A percentile compares a stretch with the other conserved stretches of the same genome.
Evolutionary conservation across 495 filamentous ascomycete species (phyloP).

Genomic region (Penicillium verhagenii): DNA sequence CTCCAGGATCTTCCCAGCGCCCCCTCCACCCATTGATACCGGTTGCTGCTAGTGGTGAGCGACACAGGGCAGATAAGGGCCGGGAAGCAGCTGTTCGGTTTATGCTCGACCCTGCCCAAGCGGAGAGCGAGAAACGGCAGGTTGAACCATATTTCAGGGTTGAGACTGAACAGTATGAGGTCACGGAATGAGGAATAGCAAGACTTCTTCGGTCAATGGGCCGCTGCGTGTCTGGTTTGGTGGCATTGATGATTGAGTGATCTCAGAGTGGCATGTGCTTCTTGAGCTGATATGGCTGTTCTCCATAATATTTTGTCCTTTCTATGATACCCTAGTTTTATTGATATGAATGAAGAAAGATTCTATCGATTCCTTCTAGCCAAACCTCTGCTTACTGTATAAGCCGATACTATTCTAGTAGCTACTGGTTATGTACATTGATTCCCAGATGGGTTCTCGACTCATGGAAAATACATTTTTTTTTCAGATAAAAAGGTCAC

Average conservation of each 20-base stretch:
- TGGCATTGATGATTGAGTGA: background rate
- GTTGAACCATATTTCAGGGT: constrained; percentile 69
- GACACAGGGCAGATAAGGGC: constrained; percentile 50
- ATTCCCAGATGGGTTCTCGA: too few species aligned
- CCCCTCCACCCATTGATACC: constrained; percentile 33
- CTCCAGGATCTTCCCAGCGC: constrained; percentile 4
- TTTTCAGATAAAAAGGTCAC: constrained; percentile 4
- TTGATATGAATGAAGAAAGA: background rate
- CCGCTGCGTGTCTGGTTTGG: too few species aligned
- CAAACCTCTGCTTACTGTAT: background rate
- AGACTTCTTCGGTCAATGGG: too few species aligned
- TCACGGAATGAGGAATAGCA: constrained; percentile 25
- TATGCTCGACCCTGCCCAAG: constrained; percentile 79
- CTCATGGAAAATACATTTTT: background rate
- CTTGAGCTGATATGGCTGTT: background rate
- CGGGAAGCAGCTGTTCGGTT: constrained; percentile 82
- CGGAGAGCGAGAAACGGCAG: constrained; percentile 63
- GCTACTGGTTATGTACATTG: too few species aligned
- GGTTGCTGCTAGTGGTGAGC: constrained; percentile 44
- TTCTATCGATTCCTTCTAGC: background rate
- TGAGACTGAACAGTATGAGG: constrained; percentile 69
- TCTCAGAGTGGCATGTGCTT: too few species aligned
- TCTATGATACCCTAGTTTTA: constrained; percentile 8
- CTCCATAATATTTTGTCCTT: background rate
- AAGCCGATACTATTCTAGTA: too few species aligned